phyloP scores from a whole-genome alignment of 2,329 filamentous ascomycete species.

The Chlorencoelia australis region DNA sequence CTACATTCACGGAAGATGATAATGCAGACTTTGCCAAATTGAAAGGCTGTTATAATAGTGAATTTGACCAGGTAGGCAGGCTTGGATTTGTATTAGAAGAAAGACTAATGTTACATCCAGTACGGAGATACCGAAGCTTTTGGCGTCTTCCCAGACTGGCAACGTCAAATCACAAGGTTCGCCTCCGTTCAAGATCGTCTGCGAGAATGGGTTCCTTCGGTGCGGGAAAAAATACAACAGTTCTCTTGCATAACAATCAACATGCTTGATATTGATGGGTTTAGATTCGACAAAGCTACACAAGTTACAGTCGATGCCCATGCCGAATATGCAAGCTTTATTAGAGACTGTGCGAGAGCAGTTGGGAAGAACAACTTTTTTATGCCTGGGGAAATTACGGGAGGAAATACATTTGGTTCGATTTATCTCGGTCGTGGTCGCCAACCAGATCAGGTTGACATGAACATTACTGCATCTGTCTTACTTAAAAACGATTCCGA shows the following conservation, averaged over 20 bases:
- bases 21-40: too few species aligned
- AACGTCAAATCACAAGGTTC: constrained; percentile 54
- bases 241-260: constrained; percentile 53
- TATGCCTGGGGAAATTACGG: constrained; percentile 52
- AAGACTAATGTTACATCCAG: not conserved
- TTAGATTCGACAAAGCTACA: constrained; percentile 56
- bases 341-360: constrained; percentile 45
- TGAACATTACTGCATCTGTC: not conserved
- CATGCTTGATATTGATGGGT: constrained; percentile 54
- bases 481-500: constrained; percentile 4
- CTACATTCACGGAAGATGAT: not conserved
- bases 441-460: constrained; percentile 30
- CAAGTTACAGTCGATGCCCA: constrained; percentile 53
- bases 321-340: constrained; percentile 44
- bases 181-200: constrained; percentile 57
- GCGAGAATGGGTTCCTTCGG: constrained; percentile 51
- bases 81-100: not conserved
- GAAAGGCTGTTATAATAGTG: not conserved
- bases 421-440: constrained; percentile 52
- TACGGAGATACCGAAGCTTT: constrained; percentile 46
- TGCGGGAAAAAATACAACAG: constrained; percentile 44
- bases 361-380: constrained; percentile 54
- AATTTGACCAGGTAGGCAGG: not conserved
- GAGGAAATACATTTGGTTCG: constrained; percentile 48
- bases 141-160: constrained; percentile 51